Conservation (phyloP, 1,284 basidiomycete species). For the Boletus semigastroideus region DNA sequence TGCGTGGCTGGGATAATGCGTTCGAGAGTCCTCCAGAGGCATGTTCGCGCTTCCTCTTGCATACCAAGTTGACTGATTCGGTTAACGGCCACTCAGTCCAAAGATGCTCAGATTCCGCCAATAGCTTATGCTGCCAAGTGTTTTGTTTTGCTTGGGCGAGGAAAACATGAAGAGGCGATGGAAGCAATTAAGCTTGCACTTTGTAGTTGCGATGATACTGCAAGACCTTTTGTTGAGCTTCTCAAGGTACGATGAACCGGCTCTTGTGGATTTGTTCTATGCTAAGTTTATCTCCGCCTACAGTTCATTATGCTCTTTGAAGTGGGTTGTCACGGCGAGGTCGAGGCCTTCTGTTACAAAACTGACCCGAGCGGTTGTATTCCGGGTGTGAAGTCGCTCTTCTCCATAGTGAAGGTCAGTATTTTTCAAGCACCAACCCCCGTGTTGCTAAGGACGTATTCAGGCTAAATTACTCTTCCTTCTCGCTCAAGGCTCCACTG, state of each 20-base stretch:
- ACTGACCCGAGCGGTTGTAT: not conserved
- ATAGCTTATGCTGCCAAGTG: not conserved
- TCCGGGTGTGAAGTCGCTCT: not conserved
- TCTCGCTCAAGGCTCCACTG: not conserved
- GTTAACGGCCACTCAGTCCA: not conserved
- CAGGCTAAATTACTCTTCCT: constrained; percentile 1
- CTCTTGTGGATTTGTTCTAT: not conserved
- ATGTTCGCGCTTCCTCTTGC: not conserved
- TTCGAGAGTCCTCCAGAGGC: not conserved
- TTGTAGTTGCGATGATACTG: not conserved
- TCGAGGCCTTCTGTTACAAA: not conserved
- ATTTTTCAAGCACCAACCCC: not conserved
- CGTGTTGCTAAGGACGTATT: not conserved
- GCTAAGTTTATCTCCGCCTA: not conserved
- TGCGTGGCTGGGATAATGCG: not conserved
- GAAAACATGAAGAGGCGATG: constrained; percentile 17
- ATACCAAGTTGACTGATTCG: not conserved
- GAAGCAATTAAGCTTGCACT: not conserved
- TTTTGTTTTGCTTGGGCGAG: not conserved
- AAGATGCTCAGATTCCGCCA: not conserved
- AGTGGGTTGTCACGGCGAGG: not conserved
- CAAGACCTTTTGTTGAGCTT: constrained; percentile 1
- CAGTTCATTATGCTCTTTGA: constrained; percentile 4
- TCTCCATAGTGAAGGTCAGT: not conserved
- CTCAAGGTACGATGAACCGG: constrained; percentile 1